Evolutionary conservation across 2,329 filamentous ascomycete genomes (phyloP), one percentile per base, ranked within the genome.

Genomic region (Verticillium nonalfalfae): DNA sequence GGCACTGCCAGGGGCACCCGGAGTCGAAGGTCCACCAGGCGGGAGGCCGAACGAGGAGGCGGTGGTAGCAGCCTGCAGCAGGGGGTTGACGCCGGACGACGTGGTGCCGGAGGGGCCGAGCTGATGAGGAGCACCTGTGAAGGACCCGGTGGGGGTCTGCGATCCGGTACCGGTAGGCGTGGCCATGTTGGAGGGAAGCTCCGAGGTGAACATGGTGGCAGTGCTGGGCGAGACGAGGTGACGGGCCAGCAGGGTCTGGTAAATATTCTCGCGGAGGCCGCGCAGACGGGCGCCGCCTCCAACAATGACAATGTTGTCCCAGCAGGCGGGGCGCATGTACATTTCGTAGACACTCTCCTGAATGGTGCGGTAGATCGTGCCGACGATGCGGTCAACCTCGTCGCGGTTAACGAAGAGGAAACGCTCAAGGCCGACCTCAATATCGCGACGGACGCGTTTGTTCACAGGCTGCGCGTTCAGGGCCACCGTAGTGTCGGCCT

Each of bases 161-260:
- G 93, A 87, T 38, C 94, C 94, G 1, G 94, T 98, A 21, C 92
- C 93, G 11, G 90, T 84, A 1, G 95, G 95, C 0, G 95, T 98
- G 35, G 91, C 93, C 72, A 97, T 85, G 76, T 95, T 94, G 9
- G 93, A 97, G 7, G 95, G 95, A 40, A 98, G 87, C 75, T 99
- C 95, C 26, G 93, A 97, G 39, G 93, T 97, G 81, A 98, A 98
- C 70, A 98, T 98, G 52, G 93, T 97, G 58, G 92, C 93, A 1
- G 92, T 94, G 34, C 90, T 93, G 0, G 95, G 95, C 1, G 93
- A 96, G 67, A 99, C 88, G 60, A 97, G 84, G 74, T 97, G 95
- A 66, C 93, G 93, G 57, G 88, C 84, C 40, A 85, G 85, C 39
- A 99, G 84, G 0, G 88, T 93, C 68, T 90, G 84, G 40, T 98